These are phyloP conservation scores for Syzygium aromaticum DNA, from an alignment of 345 rosid species.

Conservation along the genomic window DNA sequence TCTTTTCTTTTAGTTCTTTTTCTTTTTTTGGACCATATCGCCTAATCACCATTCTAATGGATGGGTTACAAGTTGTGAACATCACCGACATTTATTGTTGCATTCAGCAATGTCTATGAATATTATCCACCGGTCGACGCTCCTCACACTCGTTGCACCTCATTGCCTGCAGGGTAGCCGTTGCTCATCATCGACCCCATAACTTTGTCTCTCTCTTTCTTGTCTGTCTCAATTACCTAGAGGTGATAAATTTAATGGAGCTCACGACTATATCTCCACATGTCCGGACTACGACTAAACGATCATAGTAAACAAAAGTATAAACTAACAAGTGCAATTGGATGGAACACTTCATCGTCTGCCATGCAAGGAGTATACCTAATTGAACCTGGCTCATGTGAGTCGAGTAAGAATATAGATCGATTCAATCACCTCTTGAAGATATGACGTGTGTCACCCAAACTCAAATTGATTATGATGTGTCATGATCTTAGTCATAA, in stretches of 20 bases:
- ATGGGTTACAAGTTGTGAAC: background rate
- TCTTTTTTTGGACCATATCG: background rate
- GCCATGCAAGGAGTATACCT: background rate
- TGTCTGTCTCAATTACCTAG: background rate
- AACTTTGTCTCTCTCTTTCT: background rate
- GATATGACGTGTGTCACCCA: background rate
- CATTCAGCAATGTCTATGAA: no score
- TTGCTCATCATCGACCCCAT: fast-evolving
- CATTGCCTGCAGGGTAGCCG: background rate
- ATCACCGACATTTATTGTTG: no score
- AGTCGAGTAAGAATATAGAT: background rate
- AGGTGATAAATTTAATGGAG: background rate
- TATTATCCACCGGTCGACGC: no score
- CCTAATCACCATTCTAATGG: background rate
- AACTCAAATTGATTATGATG: background rate
- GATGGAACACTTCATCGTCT: background rate
- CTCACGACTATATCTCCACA: background rate
- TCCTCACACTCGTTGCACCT: background rate
- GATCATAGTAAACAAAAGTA: background rate
- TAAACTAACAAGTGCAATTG: background rate
- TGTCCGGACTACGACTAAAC: background rate
- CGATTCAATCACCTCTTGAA: background rate
- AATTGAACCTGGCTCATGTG: background rate
- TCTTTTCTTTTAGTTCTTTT: fast-evolving
- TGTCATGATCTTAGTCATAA: background rate